Base-by-base conservation (phyloP, 345 rosid genomes). In the Aurinia saxatilis region DNA sequence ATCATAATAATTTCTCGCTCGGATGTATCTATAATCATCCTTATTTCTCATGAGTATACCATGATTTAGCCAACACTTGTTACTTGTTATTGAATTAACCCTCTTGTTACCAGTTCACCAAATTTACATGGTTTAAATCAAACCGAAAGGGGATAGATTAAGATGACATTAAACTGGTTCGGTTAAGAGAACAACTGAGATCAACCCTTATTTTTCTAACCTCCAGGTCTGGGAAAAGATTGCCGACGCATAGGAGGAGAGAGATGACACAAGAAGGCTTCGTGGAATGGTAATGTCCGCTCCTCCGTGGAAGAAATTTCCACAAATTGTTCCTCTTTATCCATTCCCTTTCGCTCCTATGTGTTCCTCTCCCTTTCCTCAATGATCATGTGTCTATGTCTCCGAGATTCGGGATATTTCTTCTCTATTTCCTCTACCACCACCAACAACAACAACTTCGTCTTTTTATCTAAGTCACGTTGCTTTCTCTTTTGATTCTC, bases 331-430 rank as follows among this genome's bases (percentile, higher is more conserved):
- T 16, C 5, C 57, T 17, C 16, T 57, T 49, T n/a, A 66, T 57
- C 47, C 21, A 66, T 47, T 67, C 63, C 41, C 17, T 58, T 35
- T 60, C 10, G 73, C 10, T 53, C 63, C 74, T 62, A 70, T n/a
- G n/a, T n/a, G n/a, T n/a, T n/a, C n/a, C n/a, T n/a, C n/a, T n/a
- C n/a, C n/a, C n/a, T n/a, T n/a, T n/a, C n/a, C n/a, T n/a, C n/a
- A n/a, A n/a, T n/a, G n/a, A n/a, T n/a, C n/a, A n/a, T n/a, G n/a
- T n/a, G 75, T 65, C 70, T 71, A 65, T 71, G 75, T 57, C 65
- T 60, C 57, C 71, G 83, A 80, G 81, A 79, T 73, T 78, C 86
- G 62, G 82, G 77, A 80, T 76, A 81, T 70, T 76, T 76, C 54
- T 76, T 73, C 50, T 61, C 65, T 18, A 25, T 37, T 47, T 50